Conservation (phyloP, 371 early-diverging fungal genomes). For the Entomophthora muscae region DNA sequence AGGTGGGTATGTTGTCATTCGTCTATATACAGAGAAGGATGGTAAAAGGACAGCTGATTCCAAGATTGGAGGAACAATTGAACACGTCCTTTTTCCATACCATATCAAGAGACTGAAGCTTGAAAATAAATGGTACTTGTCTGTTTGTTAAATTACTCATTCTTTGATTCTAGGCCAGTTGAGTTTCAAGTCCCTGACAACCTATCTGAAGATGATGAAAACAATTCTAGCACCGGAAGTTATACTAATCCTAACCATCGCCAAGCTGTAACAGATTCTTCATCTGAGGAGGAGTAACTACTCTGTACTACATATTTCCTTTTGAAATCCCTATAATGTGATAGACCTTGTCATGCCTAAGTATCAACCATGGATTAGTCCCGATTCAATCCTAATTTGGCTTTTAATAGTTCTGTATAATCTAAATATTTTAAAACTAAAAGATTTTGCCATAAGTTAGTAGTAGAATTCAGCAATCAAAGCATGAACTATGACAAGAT, state of each 20-base stretch:
- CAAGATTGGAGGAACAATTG: slow-evolving; percentile 8
- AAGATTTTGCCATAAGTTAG: too few species aligned
- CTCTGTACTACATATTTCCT: too few species aligned
- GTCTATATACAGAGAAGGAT: background rate
- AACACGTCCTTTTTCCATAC: slow-evolving; percentile 6
- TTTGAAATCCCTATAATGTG: too few species aligned
- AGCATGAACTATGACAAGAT: too few species aligned
- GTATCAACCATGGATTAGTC: too few species aligned
- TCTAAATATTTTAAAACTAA: too few species aligned
- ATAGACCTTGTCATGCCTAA: too few species aligned
- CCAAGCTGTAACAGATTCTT: background rate
- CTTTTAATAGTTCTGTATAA: too few species aligned
- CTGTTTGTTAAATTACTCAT: background rate
- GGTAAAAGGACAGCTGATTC: background rate
- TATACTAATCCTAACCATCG: background rate
- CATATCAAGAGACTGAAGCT: slow-evolving; percentile 6
- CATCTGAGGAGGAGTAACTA: background rate
- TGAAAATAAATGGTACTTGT: slow-evolving; percentile 6
- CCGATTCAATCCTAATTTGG: too few species aligned
- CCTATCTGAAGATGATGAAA: background rate
- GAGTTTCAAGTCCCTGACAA: background rate
- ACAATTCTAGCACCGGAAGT: background rate
- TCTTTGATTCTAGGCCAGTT: background rate
- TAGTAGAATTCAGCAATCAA: too few species aligned
- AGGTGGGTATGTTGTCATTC: slow-evolving; percentile 3